A percentile compares a stretch with the other conserved stretches of the same genome.
phyloP scores from a whole-genome alignment of 1,284 basidiomycete genomes.

The Malassezia obtusa region DNA sequence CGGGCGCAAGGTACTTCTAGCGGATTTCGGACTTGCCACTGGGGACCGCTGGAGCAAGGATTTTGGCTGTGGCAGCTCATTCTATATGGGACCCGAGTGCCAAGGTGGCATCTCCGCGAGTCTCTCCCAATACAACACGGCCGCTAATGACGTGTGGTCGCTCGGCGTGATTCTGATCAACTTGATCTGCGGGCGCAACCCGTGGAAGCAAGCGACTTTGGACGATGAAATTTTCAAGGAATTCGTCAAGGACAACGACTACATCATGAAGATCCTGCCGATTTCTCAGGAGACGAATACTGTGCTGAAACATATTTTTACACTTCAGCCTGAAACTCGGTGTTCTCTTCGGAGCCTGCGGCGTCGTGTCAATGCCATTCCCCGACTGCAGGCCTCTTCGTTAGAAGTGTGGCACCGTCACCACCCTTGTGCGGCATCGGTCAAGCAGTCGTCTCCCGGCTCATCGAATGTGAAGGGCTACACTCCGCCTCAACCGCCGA shows the following conservation, averaged over 20 bases:
- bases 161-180: conserved; percentile 86
- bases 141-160: conserved; percentile 75
- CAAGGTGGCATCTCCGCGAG: conserved; percentile 62
- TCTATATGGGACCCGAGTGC: conserved; percentile 96
- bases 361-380: conserved; percentile 28
- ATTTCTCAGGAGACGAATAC: conserved; percentile 42
- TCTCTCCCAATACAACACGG: conserved; percentile 61
- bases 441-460: too few species aligned
- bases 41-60: conserved; percentile 76
- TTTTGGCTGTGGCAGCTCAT: conserved; percentile 89
- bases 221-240: conserved; percentile 62
- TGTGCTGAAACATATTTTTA: conserved; percentile 43
- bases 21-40: conserved; percentile 94
- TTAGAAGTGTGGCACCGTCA: conserved; percentile 25
- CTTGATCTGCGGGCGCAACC: conserved; percentile 74
- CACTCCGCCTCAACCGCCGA: too few species aligned
- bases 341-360: conserved; percentile 35
- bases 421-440: not conserved
- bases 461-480: too few species aligned
- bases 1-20: conserved; percentile 74
- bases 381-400: conserved; percentile 39
- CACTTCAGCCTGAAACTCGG: conserved; percentile 36
- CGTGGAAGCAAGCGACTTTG: conserved; percentile 68
- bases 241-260: conserved; percentile 40
- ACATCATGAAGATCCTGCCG: conserved; percentile 43